Evolutionary conservation across 208 protist species (phyloP).

Genomic region (Crithidia brevicula): DNA sequence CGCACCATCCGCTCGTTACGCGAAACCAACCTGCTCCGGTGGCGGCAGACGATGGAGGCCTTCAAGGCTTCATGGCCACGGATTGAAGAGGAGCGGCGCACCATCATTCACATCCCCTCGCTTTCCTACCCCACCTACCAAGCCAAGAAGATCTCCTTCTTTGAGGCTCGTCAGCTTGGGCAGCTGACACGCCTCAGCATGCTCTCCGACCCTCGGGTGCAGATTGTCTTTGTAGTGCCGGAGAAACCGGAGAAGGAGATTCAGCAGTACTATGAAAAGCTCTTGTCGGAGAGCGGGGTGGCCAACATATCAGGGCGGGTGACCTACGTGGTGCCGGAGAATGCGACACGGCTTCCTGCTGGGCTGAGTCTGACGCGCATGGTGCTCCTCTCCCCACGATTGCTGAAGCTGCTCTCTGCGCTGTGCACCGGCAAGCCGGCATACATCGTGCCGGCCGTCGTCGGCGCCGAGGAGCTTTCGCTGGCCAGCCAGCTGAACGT

Average conservation of each 20-base stretch:
- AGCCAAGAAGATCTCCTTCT: constrained; percentile 82
- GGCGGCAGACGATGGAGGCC: constrained; percentile 84
- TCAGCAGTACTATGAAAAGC: constrained; percentile 74
- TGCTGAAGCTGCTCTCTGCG: constrained; percentile 84
- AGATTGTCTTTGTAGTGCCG: constrained; percentile 81
- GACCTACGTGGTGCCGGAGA: constrained; percentile 85
- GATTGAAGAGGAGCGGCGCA: constrained; percentile 61
- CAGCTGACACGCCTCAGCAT: constrained; percentile 88
- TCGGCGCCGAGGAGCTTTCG: constrained; percentile 88
- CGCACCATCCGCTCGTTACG: constrained; percentile 62
- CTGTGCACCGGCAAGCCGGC: constrained; percentile 63
- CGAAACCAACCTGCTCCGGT: constrained; percentile 66
- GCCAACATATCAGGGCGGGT: constrained; percentile 58
- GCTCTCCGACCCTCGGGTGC: constrained; percentile 78
- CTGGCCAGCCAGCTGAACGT: constrained; percentile 84
- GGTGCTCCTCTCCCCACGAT: constrained; percentile 67
- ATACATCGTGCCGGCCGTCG: constrained; percentile 86
- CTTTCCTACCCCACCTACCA: constrained; percentile 85
- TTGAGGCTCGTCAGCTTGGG: constrained; percentile 67
- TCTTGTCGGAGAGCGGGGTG: constrained; percentile 78
- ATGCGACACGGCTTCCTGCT: constrained; percentile 59
- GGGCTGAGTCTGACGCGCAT: constrained; percentile 81
- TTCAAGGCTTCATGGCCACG: constrained; percentile 72
- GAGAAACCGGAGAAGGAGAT: constrained; percentile 81
- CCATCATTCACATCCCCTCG: constrained; percentile 89